Conservation (phyloP, 1,284 basidiomycete species). For the Dichomitus squalens region DNA sequence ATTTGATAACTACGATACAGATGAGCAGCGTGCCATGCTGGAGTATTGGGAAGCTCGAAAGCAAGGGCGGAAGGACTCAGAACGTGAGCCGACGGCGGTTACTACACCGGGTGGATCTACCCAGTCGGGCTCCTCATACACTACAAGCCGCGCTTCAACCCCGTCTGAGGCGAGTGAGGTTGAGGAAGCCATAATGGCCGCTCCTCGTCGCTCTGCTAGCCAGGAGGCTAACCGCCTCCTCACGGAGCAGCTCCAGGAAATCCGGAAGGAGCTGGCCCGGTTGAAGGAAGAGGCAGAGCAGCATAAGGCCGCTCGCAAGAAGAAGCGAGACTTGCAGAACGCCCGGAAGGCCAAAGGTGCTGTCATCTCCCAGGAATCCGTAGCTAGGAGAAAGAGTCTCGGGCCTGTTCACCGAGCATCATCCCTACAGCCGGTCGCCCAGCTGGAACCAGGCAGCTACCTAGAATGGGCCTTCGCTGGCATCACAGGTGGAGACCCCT, state of each 20-base stretch:
- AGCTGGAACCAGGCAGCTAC: conserved; percentile 17
- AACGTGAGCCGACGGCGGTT: neutral
- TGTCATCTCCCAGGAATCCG: too few relatives aligned
- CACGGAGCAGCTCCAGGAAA: neutral
- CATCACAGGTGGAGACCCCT: neutral
- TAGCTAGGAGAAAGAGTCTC: neutral
- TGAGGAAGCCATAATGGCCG: neutral
- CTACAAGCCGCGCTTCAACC: neutral
- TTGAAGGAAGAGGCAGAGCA: neutral
- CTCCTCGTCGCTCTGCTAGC: neutral
- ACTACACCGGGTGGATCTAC: neutral
- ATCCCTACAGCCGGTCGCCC: conserved; percentile 3
- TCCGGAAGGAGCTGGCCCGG: neutral
- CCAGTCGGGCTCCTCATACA: neutral
- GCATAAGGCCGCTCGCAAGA: neutral
- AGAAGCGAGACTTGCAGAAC: neutral
- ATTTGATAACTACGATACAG: neutral
- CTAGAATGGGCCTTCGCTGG: conserved; percentile 8
- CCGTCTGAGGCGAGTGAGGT: neutral
- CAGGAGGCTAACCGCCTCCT: neutral
- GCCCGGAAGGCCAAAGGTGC: neutral
- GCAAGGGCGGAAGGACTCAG: too few relatives aligned
- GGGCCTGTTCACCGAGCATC: neutral
- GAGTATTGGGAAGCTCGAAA: too few relatives aligned
- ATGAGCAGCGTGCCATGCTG: neutral